Evolutionary conservation across 805 yeast species (phyloP), one percentile per base, ranked within the genome.

Genomic region (Lipomyces orientalis): DNA sequence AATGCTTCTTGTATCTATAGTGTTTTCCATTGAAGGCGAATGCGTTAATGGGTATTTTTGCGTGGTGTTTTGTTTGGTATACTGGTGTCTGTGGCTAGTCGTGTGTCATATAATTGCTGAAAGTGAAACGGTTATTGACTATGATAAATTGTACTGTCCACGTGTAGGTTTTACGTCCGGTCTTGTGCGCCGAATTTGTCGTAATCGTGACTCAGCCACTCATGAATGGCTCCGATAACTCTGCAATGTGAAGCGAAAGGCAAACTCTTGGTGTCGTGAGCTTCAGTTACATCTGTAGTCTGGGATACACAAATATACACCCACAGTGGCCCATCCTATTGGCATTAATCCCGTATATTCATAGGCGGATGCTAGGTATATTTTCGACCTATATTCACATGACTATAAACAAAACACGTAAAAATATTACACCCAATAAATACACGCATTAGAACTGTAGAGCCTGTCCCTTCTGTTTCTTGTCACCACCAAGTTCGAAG

Each of bases 401-500:
- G 55, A 43, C 49, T 43, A 52, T n/a, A 52, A 52, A 52, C 55
- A 22, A 52, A 52, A n/a, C 55, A 43, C 33, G 34, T 52, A 52
- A 52, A 39, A 52, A 52, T 52, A 49, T 49, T 52, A 52, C 55
- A 52, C 55, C 61, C 19, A 64, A 34, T 33, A 31, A 22, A 14
- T 19, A 22, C 37, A 35, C 54, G 37, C 54, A 54, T 62, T 90
- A 95, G 86, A 95, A 95, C 89, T 95, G 99, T 85, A 95, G 90
- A 85, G 99, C 99, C 87, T 92, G 97, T 85, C 99, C 99, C 93
- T 95, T 95, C 88, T 95, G 98, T 88, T 95, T 95, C 91, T 91
- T 95, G 89, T 95, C 99, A 88, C 99, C 99, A 90, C 99, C 99
- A 83, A 95, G 93, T 88, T 95, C 99, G 86, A 95, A 95, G 88